A percentile compares a stretch with the other conserved stretches of the same genome.
Evolutionary conservation across 108 stramenopile genomes (phyloP).

Genomic region (Schizochytrium sp.): DNA sequence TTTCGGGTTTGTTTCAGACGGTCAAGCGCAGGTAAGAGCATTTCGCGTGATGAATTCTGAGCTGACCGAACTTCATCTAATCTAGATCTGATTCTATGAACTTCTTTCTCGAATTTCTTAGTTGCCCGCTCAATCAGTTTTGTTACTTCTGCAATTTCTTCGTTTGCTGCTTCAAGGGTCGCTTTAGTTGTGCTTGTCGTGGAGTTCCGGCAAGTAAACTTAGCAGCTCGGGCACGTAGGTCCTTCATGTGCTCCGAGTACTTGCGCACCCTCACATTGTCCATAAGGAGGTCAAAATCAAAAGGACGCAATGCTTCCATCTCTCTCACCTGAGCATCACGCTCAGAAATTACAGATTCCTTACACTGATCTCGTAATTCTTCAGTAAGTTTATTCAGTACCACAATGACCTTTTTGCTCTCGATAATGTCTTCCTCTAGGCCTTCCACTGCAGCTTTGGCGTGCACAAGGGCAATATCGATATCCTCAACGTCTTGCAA

Average conservation of each 20-base stretch:
- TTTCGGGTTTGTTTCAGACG: not conserved
- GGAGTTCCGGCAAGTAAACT: too few species aligned
- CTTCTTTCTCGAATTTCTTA: not conserved
- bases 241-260: too few species aligned
- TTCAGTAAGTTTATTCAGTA: not conserved
- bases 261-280: too few species aligned
- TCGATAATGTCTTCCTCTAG: not conserved
- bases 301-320: too few species aligned
- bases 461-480: slow-evolving; percentile 20
- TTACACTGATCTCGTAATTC: not conserved
- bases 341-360: not conserved
- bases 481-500: not conserved
- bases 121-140: not conserved
- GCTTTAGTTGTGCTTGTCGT: not conserved
- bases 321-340: too few species aligned
- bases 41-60: not conserved
- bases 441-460: not conserved
- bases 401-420: not conserved
- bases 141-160: not conserved
- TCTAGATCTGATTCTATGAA: not conserved
- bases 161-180: not conserved
- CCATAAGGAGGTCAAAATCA: too few species aligned
- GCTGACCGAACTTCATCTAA: not conserved
- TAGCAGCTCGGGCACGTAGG: too few species aligned
- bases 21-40: slow-evolving; percentile 25